These are phyloP conservation scores for Conticribra weissflogii DNA, from an alignment of 108 stramenopile genomes.

Conservation along the genomic window DNA sequence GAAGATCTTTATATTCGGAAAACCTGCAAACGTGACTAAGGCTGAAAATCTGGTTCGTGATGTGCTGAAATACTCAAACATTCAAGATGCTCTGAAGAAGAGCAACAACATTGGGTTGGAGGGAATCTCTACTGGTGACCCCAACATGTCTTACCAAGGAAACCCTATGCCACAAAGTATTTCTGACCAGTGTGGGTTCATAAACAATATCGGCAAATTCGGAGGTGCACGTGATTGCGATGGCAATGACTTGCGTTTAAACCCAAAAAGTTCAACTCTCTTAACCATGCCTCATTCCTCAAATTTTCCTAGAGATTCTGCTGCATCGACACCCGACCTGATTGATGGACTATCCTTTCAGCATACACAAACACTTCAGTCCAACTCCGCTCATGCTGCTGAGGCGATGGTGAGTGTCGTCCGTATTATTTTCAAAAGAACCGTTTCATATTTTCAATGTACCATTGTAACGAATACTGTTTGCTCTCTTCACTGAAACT, in stretches of 20 bases:
- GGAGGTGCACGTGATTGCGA: not conserved
- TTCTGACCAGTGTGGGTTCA: no score
- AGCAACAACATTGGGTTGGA: not conserved
- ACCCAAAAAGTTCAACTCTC: not conserved
- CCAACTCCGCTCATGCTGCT: conserved; percentile 7
- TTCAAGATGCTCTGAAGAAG: conserved; percentile 39
- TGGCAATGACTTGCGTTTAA: conserved; percentile 3
- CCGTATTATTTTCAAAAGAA: not conserved
- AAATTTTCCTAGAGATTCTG: conserved; percentile 6
- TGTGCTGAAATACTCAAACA: conserved; percentile 83
- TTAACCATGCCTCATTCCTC: not conserved
- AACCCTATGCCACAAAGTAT: no score
- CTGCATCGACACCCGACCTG: conserved; percentile 7
- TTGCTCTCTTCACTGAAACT: no score
- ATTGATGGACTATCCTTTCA: conserved; percentile 7
- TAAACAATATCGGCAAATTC: no score
- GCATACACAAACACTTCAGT: not conserved
- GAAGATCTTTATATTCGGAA: conserved; percentile 78
- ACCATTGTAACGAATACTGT: no score
- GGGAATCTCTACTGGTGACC: not conserved
- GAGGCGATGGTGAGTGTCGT: conserved; percentile 16
- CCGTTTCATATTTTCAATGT: no score
- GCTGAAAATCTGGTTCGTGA: conserved; percentile 81
- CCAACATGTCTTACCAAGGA: not conserved
- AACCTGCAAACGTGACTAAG: conserved; percentile 57